Evolutionary conservation across 495 filamentous ascomycete genomes (phyloP).

Genomic region (Penicillium longicatenatum): DNA sequence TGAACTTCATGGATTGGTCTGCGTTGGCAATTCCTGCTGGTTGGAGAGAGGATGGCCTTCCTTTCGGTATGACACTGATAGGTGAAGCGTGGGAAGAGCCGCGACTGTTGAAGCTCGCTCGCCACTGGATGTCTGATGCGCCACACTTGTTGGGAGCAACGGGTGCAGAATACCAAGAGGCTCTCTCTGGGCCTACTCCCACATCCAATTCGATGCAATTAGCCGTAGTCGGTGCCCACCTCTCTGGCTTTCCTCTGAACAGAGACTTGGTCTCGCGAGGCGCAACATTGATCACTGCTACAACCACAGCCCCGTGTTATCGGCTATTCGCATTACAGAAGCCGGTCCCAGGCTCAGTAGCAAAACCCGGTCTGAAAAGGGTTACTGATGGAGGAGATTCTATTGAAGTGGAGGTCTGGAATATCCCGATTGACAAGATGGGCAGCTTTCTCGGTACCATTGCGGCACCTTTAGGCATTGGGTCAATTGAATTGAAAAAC

Average conservation of each 20-base stretch:
- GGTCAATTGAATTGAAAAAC: conserved; percentile 21
- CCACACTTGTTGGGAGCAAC: conserved; percentile 29
- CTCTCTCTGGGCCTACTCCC: conserved; percentile 9
- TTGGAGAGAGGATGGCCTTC: conserved; percentile 41
- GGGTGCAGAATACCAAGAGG: conserved; percentile 52
- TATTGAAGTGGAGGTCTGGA: conserved; percentile 24
- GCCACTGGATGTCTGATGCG: conserved; percentile 13
- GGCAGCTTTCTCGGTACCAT: conserved; percentile 20
- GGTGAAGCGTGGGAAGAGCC: conserved; percentile 46
- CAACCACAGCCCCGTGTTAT: conserved; percentile 17
- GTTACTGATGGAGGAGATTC: conserved; percentile 42
- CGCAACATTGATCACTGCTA: conserved; percentile 13
- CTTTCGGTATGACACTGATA: conserved; percentile 66
- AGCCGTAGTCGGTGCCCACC: conserved; percentile 25
- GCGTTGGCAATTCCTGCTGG: conserved; percentile 58
- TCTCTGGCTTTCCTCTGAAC: conserved; percentile 26
- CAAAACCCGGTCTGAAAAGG: conserved; percentile 37
- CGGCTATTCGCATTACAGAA: conserved; percentile 6
- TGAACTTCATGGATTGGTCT: conserved; percentile 66
- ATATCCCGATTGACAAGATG: conserved; percentile 13
- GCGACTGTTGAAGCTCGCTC: conserved; percentile 16
- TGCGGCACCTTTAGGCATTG: conserved; percentile 17
- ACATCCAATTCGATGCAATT: conserved; percentile 4
- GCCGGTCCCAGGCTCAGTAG: neutral
- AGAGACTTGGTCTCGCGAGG: conserved; percentile 33